Evolutionary conservation across 2,329 filamentous ascomycete genomes (phyloP).

Genomic region (Fusarium stilboides): DNA sequence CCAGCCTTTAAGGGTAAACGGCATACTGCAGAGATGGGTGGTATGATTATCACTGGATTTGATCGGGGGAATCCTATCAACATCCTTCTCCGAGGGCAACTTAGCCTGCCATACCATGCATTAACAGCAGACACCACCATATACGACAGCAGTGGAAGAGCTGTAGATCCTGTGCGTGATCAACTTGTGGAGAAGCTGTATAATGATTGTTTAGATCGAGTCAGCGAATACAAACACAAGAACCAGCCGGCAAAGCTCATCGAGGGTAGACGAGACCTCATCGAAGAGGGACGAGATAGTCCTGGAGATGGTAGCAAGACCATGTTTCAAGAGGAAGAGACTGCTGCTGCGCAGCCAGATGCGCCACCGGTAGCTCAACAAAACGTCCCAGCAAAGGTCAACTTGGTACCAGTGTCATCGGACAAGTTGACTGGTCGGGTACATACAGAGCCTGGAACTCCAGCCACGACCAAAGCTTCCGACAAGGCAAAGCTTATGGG

Average conservation of each 20-base stretch:
- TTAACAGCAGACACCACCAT: conserved; percentile 87
- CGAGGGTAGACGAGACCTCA: conserved; percentile 85
- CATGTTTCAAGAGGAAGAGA: conserved; percentile 80
- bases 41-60: conserved; percentile 98
- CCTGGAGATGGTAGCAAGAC: conserved; percentile 78
- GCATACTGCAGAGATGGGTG: conserved; percentile 95
- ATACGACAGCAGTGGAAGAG: conserved; percentile 85
- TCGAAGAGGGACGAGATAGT: conserved; percentile 87
- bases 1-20: conserved; percentile 70
- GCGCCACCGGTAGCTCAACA: conserved; percentile 69
- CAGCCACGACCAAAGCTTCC: conserved; percentile 79
- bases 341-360: conserved; percentile 72
- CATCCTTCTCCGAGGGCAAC: conserved; percentile 89
- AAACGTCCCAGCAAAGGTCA: conserved; percentile 66
- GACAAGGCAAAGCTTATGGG: conserved; percentile 85
- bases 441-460: conserved; percentile 78
- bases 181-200: conserved; percentile 90
- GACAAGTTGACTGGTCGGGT: conserved; percentile 80
- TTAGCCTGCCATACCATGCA: conserved; percentile 88
- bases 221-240: conserved; percentile 91
- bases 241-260: conserved; percentile 78
- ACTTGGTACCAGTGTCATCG: conserved; percentile 75
- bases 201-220: conserved; percentile 93
- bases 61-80: conserved; percentile 96
- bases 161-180: conserved; percentile 85